Base-by-base conservation (phyloP, 2,329 filamentous ascomycete species). In the Chrysosphaeria jannelii region DNA sequence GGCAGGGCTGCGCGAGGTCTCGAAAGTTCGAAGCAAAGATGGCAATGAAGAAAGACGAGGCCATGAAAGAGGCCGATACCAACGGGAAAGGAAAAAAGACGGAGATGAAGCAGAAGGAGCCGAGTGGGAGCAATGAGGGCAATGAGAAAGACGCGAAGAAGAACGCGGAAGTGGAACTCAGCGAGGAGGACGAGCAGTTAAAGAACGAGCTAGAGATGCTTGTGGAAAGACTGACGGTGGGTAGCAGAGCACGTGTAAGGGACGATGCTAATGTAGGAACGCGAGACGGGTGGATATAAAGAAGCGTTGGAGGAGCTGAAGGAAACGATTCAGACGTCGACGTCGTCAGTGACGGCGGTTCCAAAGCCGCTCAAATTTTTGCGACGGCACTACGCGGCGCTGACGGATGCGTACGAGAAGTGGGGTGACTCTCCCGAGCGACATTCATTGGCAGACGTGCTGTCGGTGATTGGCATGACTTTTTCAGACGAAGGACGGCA, bases 121-220 rank as follows among this genome's bases (percentile, higher is more conserved):
- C 46, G 28, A 48, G 50, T 30, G 41, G 51, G 54, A 41, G 31
- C 48, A 12, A 12, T 18, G 19, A n/a, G 12, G 20, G 5, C 9
- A 10, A 6, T 7, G 16, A 13, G 8, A 13, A 12, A 20, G 16
- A 29, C 20, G 23, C 25, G 10, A 13, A 13, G 13, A n/a, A 21
- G 8, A 3, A 11, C 13, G 12, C 44, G 38, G 42, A 56, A 51
- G 81, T 93, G 49, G 85, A 97, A 48, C 67, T 97, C 35, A 97
- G 60, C 39, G 85, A 97, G 39, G 85, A 97, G 46, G 85, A 97
- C 34, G 79, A 93, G 49, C 79, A 93, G 53, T 64, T 97, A 40
- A 97, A 97, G 56, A 79, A 60, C 40, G 85, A 97, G 49, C 66
- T 97, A 30, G 85, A 97, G 34, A 88, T 93, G 79, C 62, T 97